These are phyloP conservation scores for Dillenia suffruticosa DNA, from an alignment of 164 flowering plant genomes.

Conservation along the genomic window DNA sequence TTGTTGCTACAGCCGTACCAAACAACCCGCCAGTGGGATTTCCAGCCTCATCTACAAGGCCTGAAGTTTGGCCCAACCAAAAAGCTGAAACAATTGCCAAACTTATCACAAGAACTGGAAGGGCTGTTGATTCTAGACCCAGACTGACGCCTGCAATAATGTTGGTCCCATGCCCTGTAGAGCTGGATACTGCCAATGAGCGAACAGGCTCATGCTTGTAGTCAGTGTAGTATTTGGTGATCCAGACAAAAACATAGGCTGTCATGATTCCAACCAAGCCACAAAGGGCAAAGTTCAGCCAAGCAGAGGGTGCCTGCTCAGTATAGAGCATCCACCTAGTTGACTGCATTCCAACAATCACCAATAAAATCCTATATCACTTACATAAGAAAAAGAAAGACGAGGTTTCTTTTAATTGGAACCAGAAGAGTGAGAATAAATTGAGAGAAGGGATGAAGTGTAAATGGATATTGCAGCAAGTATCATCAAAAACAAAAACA, in stretches of 20 bases:
- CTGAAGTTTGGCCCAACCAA: slow-evolving; percentile 96
- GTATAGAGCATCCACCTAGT: slow-evolving; percentile 97
- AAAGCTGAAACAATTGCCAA: slow-evolving; percentile 75
- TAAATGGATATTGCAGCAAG: neutral
- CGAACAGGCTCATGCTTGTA: slow-evolving; percentile 99
- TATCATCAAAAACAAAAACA: neutral
- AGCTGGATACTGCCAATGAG: slow-evolving; percentile 81
- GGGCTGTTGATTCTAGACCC: slow-evolving; percentile 97
- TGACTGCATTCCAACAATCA: slow-evolving; percentile 49
- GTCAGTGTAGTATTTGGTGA: slow-evolving; percentile 91
- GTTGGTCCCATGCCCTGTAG: slow-evolving; percentile 98
- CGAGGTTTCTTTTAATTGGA: neutral
- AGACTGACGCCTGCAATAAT: slow-evolving; percentile 96
- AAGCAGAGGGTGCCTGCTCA: slow-evolving; percentile 95
- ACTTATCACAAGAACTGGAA: slow-evolving; percentile 96
- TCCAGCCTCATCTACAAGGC: slow-evolving; percentile 88
- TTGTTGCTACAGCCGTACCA: slow-evolving; percentile 99
- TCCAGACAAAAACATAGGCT: slow-evolving; percentile 91
- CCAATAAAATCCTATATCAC: slow-evolving; percentile 6
- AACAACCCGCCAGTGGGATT: slow-evolving; percentile 91
- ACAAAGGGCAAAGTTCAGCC: slow-evolving; percentile 92
- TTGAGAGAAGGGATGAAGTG: neutral
- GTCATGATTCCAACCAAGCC: slow-evolving; percentile 95
- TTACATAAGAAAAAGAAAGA: neutral
- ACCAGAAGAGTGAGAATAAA: neutral